Base-by-base conservation (phyloP, 768 basidiomycete genomes). In the Boletus rex-veris region DNA sequence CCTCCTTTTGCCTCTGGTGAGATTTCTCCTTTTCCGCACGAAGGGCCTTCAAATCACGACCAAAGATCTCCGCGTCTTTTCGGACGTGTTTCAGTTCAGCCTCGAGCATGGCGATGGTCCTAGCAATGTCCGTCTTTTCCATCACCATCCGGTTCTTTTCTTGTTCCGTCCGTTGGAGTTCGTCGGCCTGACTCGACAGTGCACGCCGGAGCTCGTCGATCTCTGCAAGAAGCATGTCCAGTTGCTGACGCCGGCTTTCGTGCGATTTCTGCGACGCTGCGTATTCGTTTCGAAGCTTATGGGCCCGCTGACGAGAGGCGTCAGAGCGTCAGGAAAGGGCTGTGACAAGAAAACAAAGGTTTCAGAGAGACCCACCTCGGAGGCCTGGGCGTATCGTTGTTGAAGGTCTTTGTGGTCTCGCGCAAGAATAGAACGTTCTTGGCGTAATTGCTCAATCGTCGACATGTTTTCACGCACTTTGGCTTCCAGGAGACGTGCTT, bases 181-280 rank as follows among this genome's bases (percentile, higher is more conserved):
- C 82, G 26, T 75, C 75, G 4, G 80, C 79, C 49, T 84, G 82
- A 51, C 77, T 74, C 15, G 82, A 77, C 14, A 92, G 76, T 2
- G 85, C 84, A 5, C 75, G 77, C 37, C 82, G 81, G n/a, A 92
- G 82, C 30, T 89, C 85, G 4, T 88, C 85, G 53, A 93, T 86
- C 67, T 93, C 90, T 16, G 77, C 71, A 7, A 82, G 75, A 49
- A 85, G 83, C 2, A 84, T 70, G 63, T 91, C 89, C 35, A 94
- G 81, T 55, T 90, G 82, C 53, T 86, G 81, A 2, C 87, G 83
- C 24, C 85, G 80, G 35, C 81, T 77, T 56, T 90, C 84, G 60
- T 92, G 90, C 9, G 84, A 79, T 14, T 74, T 78, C 45, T 86
- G 84, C 16, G 84, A 83, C 0, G 75, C 68, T 8, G 80, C 73